These are phyloP conservation scores for Fusarium transvaalense DNA, from an alignment of 2,329 filamentous ascomycete species.

Conservation along the genomic window DNA sequence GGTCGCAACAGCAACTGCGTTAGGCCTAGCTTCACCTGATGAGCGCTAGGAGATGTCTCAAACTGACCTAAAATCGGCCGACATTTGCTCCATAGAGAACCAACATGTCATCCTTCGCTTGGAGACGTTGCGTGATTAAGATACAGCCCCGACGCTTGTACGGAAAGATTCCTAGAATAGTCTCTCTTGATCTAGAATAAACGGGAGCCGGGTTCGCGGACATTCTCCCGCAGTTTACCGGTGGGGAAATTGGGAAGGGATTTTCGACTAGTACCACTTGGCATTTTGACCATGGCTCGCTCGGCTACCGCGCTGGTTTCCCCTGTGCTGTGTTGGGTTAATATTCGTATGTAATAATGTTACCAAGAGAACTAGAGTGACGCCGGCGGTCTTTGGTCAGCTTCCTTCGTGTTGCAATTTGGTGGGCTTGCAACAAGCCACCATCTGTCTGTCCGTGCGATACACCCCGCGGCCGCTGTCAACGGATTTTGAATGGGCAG, in stretches of 20 bases:
- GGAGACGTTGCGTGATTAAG: constrained; percentile 1
- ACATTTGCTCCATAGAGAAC: neutral
- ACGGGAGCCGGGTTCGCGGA: neutral
- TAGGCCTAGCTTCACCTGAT: neutral
- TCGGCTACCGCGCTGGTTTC: neutral
- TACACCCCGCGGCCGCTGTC: neutral
- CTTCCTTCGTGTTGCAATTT: neutral
- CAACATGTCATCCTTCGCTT: constrained; percentile 2
- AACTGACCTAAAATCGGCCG: neutral
- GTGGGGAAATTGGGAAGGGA: neutral
- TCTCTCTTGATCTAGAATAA: neutral
- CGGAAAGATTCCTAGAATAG: neutral
- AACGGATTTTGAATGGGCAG: constrained; percentile 3
- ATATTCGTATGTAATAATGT: neutral
- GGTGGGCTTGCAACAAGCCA: neutral
- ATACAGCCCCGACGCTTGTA: neutral
- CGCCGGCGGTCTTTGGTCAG: neutral
- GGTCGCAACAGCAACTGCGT: neutral
- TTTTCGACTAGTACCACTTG: constrained; percentile 1
- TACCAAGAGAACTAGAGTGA: neutral
- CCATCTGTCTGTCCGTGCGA: neutral
- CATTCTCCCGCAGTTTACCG: neutral
- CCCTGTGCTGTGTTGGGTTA: neutral
- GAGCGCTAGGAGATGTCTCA: neutral
- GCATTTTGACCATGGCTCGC: neutral